phyloP scores from a whole-genome alignment of 352 stramenopile species.

The Bremia lactucae region DNA sequence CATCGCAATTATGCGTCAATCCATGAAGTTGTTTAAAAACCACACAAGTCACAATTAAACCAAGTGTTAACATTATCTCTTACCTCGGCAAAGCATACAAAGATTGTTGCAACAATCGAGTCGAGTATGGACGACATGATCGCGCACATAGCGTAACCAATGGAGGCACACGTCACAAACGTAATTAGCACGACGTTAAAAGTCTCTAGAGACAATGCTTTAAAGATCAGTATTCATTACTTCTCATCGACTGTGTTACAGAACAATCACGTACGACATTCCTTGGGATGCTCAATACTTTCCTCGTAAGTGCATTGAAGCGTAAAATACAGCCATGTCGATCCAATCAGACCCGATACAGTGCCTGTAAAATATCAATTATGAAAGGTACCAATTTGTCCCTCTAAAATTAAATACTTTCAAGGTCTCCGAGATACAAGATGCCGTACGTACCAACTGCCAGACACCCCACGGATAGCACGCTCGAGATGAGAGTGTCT shows the following conservation, averaged over 20 bases:
- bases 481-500: slow-evolving; percentile 70
- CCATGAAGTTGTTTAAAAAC: neutral
- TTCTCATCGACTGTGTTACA: neutral
- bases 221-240: slow-evolving; percentile 1
- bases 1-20: neutral
- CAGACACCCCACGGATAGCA: slow-evolving; percentile 65
- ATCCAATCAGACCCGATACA: slow-evolving; percentile 63
- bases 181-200: slow-evolving; percentile 76
- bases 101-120: slow-evolving; percentile 78
- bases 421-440: too few species aligned
- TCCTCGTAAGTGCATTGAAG: slow-evolving; percentile 57
- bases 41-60: slow-evolving; percentile 12
- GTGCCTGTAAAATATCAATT: slow-evolving; percentile 37
- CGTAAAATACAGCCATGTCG: slow-evolving; percentile 56
- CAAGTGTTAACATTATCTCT: too few species aligned
- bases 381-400: too few species aligned
- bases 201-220: slow-evolving; percentile 36
- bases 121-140: slow-evolving; percentile 79
- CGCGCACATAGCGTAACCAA: slow-evolving; percentile 79
- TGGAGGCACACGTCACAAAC: slow-evolving; percentile 57
- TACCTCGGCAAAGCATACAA: slow-evolving; percentile 83
- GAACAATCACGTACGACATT: slow-evolving; percentile 49
- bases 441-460: slow-evolving; percentile 74
- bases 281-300: slow-evolving; percentile 12
- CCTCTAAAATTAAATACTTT: too few species aligned